Percentiles rank a stretch among this genome's conserved stretches.
These are phyloP conservation scores for Fusarium sp. DNA, from an alignment of 2,329 filamentous ascomycete species.

Conservation along the genomic window DNA sequence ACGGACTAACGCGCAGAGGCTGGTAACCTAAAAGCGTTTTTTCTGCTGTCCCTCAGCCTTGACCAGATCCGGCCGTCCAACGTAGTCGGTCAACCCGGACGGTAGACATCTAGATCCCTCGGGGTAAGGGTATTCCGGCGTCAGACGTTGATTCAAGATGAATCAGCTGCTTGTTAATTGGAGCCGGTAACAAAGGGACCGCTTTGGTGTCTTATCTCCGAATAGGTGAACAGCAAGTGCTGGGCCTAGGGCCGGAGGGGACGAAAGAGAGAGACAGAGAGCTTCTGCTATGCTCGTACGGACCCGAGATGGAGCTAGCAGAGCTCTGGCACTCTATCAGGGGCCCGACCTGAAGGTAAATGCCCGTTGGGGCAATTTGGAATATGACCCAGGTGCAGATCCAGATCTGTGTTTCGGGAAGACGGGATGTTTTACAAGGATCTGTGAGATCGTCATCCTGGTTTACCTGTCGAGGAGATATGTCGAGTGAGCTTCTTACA, in stretches of 20 bases:
- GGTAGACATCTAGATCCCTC: conserved; percentile 20
- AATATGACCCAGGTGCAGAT: conserved; percentile 19
- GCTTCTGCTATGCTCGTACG: background rate
- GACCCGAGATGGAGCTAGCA: conserved; percentile 5
- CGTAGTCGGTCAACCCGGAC: conserved; percentile 21
- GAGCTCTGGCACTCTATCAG: conserved; percentile 2
- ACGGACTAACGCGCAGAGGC: background rate
- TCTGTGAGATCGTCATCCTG: background rate
- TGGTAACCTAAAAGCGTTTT: conserved; percentile 11
- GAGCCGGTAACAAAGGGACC: background rate
- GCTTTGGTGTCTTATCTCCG: background rate
- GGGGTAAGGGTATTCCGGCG: background rate
- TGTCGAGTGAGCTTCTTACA: background rate
- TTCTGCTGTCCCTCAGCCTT: conserved; percentile 19
- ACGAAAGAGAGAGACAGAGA: background rate
- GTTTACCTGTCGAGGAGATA: background rate
- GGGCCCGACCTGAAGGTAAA: conserved; percentile 1
- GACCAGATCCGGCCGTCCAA: conserved; percentile 32
- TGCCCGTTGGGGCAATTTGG: conserved; percentile 20
- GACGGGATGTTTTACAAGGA: conserved; percentile 6
- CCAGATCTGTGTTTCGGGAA: conserved; percentile 20
- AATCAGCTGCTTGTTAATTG: background rate
- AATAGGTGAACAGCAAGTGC: conserved; percentile 21
- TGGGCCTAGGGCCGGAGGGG: background rate
- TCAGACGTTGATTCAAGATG: background rate